Percentiles rank a stretch among this genome's conserved stretches.
Conservation (phyloP, 73 alveolate genomes). For the Paramecium tetraurelia region DNA sequence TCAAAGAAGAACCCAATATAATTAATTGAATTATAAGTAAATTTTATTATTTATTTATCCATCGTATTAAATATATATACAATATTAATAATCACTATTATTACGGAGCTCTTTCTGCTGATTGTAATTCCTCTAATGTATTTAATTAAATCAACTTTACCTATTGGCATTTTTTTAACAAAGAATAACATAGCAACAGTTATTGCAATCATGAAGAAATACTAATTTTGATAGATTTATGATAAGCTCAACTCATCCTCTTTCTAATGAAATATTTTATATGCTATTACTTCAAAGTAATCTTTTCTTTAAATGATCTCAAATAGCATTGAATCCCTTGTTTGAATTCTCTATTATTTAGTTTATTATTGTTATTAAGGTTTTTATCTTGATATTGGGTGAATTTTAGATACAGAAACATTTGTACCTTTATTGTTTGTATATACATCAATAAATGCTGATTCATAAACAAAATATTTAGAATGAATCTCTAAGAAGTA, state of each 20-base stretch:
- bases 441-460: slow-evolving; percentile 44
- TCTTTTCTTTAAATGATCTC: background rate
- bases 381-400: background rate
- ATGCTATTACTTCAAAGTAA: background rate
- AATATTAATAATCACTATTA: background rate
- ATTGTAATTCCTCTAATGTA: background rate
- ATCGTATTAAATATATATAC: background rate
- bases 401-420: background rate
- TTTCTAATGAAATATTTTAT: background rate
- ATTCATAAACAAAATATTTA: background rate
- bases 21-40: background rate
- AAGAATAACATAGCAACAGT: background rate
- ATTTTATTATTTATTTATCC: background rate
- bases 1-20: slow-evolving; percentile 1
- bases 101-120: background rate
- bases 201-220: background rate
- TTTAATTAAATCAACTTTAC: background rate
- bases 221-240: background rate
- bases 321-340: slow-evolving; percentile 2
- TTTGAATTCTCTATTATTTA: background rate
- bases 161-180: slow-evolving; percentile 45
- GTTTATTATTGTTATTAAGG: background rate
- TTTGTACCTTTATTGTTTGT: background rate
- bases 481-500: slow-evolving; percentile 6
- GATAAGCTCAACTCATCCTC: background rate